Evolutionary conservation across 441 rosid species (phyloP).

Genomic region (Euphorbia neoarborescens): DNA sequence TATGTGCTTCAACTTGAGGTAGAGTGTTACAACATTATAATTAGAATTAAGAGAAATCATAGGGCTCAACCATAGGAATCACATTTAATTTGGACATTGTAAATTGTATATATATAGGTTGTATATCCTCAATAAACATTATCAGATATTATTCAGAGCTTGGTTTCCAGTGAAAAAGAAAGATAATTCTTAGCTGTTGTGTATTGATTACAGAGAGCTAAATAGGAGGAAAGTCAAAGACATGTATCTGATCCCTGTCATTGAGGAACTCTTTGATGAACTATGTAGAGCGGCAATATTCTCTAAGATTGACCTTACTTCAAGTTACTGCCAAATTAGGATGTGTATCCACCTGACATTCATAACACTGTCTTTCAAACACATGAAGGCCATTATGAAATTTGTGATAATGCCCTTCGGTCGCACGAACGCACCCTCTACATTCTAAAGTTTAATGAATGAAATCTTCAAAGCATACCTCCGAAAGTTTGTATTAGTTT

Average conservation of each 20-base stretch:
- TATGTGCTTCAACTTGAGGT: too few species aligned
- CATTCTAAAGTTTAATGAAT: background rate
- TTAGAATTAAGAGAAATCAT: too few species aligned
- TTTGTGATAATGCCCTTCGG: background rate
- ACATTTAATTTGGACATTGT: too few species aligned
- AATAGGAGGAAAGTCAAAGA: background rate
- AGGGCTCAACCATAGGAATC: too few species aligned
- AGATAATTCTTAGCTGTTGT: background rate
- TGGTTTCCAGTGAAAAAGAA: background rate
- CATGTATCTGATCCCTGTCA: background rate
- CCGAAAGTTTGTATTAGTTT: background rate
- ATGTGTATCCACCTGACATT: background rate
- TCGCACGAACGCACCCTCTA: background rate
- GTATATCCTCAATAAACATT: too few species aligned
- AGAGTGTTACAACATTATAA: too few species aligned
- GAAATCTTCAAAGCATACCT: background rate
- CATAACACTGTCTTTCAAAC: background rate
- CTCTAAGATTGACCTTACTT: background rate
- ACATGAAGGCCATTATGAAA: background rate
- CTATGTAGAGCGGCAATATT: background rate
- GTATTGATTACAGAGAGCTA: background rate
- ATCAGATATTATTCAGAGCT: too few species aligned
- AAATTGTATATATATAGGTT: too few species aligned
- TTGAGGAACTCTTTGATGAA: background rate
- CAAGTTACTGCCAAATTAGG: background rate